A percentile compares a stretch with the other conserved stretches of the same genome.
Evolutionary conservation across 208 protist genomes (phyloP).

Genomic region (Naegleria lovaniensis): DNA sequence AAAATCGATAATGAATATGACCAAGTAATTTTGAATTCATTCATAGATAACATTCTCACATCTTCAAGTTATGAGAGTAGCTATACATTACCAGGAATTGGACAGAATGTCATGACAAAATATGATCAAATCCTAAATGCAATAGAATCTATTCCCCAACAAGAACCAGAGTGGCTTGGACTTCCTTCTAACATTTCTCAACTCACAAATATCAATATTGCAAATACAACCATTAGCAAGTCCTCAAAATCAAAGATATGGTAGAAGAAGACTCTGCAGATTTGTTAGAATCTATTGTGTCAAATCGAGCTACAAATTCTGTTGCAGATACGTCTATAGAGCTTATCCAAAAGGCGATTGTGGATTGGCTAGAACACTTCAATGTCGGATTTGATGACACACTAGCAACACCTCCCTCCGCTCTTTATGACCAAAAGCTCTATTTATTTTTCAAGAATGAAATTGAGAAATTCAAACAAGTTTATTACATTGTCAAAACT

Average conservation of each 20-base stretch:
- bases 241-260: background rate
- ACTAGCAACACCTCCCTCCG: conserved; percentile 39
- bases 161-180: conserved; percentile 82
- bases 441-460: conserved; percentile 80
- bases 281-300: background rate
- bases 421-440: conserved; percentile 37
- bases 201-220: conserved; percentile 48
- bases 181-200: conserved; percentile 77
- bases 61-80: conserved; percentile 57
- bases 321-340: background rate
- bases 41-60: conserved; percentile 75
- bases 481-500: conserved; percentile 60
- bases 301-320: background rate
- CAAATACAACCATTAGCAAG: conserved; percentile 47
- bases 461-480: conserved; percentile 48
- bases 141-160: conserved; percentile 68
- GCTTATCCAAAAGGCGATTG: background rate
- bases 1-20: conserved; percentile 95
- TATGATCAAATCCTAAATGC: conserved; percentile 68
- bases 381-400: background rate
- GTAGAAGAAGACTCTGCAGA: background rate
- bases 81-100: conserved; percentile 42
- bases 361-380: background rate
- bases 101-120: conserved; percentile 29
- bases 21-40: conserved; percentile 76